A percentile compares a stretch with the other conserved stretches of the same genome.
Evolutionary conservation across 768 basidiomycete genomes (phyloP).

Genomic region (Kwoniella bestiolae): DNA sequence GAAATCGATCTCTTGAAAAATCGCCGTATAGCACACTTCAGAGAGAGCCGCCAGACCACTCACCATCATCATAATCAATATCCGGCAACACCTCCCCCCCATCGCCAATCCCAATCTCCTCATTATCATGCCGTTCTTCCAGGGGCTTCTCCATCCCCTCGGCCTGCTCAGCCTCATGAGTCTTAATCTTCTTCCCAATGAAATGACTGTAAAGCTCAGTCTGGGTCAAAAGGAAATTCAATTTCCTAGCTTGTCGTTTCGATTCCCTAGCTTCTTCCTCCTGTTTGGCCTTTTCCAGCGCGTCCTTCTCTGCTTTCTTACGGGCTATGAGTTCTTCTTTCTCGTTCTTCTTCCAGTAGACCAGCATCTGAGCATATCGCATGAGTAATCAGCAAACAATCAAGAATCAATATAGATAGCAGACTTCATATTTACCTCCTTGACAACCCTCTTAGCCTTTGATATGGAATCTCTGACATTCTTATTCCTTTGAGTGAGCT

Average conservation of each 20-base stretch:
- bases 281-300: slow-evolving; percentile 57
- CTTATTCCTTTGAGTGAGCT: slow-evolving; percentile 36
- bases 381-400: neutral
- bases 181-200: slow-evolving; percentile 84
- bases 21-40: too few relatives aligned
- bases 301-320: slow-evolving; percentile 93
- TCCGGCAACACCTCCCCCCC: slow-evolving; percentile 67
- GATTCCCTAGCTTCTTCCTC: slow-evolving; percentile 70
- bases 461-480: slow-evolving; percentile 42
- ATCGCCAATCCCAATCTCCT: slow-evolving; percentile 61
- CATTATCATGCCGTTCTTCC: slow-evolving; percentile 13
- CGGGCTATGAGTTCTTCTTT: slow-evolving; percentile 91
- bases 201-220: slow-evolving; percentile 99
- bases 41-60: slow-evolving; percentile 44
- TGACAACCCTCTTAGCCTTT: slow-evolving; percentile 46
- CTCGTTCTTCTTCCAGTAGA: slow-evolving; percentile 98
- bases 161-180: slow-evolving; percentile 57
- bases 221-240: slow-evolving; percentile 98
- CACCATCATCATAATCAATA: slow-evolving; percentile 90
- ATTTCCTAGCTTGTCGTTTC: slow-evolving; percentile 88
- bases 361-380: slow-evolving; percentile 71
- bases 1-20: too few relatives aligned
- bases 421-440: slow-evolving; percentile 33
- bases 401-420: too few relatives aligned
- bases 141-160: slow-evolving; percentile 45